Evolutionary conservation across 1,284 basidiomycete species (phyloP), one percentile per base, ranked within the genome.

Genomic region (Flammula alnicola): DNA sequence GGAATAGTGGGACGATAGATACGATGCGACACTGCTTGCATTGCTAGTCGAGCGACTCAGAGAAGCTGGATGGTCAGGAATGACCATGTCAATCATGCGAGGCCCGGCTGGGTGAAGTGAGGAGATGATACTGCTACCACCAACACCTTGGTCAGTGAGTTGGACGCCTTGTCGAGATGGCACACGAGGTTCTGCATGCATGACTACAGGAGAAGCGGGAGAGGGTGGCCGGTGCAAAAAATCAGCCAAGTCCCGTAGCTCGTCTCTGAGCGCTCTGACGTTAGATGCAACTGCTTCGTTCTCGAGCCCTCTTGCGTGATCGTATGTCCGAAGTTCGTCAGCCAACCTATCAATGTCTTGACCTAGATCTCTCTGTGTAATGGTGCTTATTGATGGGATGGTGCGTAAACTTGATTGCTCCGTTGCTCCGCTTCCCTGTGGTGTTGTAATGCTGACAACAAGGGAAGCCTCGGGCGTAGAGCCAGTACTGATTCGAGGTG

Each of bases 1-100:
- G 0, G 88, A 90, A 56, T 90, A 84, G 56, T 86, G 84, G 8
- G 88, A 90, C 1, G 86, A 86, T 45, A 90, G 59, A 63, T 80
- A 90, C 0, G 85, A 88, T n/a, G n/a, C n/a, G 27, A 76, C 63
- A 22, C 72, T 76, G 43, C 79, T 82, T n/a, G 70, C 73, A 10
- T 79, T 77, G 52, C 79, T 80, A 0, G 79, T 71, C 1, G 80
- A 76, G 20, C 75, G 71, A 29, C 75, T 69, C 23, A 75, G 60
- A 10, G 58, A 56, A 16, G 57, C 59, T 5, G 41, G 47, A 22
- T 54, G 54, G 40, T 49, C 49, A 33, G 49, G 52, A 14, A 37
- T 41, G 3, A 53, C 33, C 10, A 61, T 45, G 9, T 52, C 43
- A 4, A 68, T 40, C 14, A 55, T 54, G n/a, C 61, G 59, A 8